A percentile compares a stretch with the other conserved stretches of the same genome.
Evolutionary conservation across 257 asterid genomes (phyloP).

Genomic region (Forsythia suspensa): DNA sequence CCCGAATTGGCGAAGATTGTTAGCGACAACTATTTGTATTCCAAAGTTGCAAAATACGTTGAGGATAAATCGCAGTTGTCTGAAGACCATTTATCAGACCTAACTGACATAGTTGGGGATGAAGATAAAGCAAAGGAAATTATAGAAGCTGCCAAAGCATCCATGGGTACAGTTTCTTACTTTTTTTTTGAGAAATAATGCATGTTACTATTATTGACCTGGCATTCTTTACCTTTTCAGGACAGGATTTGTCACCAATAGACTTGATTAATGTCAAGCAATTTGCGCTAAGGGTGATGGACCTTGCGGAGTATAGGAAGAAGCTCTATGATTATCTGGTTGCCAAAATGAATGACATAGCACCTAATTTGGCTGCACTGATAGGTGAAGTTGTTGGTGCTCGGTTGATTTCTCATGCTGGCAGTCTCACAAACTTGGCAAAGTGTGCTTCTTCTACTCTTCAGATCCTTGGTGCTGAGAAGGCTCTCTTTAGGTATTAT

Average conservation of each 20-base stretch:
- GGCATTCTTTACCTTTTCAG: slow-evolving; percentile 38
- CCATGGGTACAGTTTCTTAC: slow-evolving; percentile 69
- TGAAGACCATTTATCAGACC: slow-evolving; percentile 60
- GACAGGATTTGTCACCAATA: slow-evolving; percentile 86
- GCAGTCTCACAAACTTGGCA: slow-evolving; percentile 94
- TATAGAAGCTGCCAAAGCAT: slow-evolving; percentile 94
- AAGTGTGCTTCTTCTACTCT: slow-evolving; percentile 97
- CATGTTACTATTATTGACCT: slow-evolving; percentile 7
- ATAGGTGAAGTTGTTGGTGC: slow-evolving; percentile 99
- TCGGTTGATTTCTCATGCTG: slow-evolving; percentile 96
- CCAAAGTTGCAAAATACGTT: slow-evolving; percentile 79
- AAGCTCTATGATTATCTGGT: slow-evolving; percentile 84
- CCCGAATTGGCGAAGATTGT: slow-evolving; percentile 88
- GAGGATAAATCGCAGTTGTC: slow-evolving; percentile 78
- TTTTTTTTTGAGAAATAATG: neutral
- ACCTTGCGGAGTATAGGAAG: slow-evolving; percentile 91
- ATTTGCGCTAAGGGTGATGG: slow-evolving; percentile 92
- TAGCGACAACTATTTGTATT: slow-evolving; percentile 86
- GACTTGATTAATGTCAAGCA: slow-evolving; percentile 90
- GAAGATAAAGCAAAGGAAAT: slow-evolving; percentile 97
- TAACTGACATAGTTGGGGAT: slow-evolving; percentile 81
- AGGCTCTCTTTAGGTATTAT: slow-evolving; percentile 86
- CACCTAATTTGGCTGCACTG: slow-evolving; percentile 93
- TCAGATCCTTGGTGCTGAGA: slow-evolving; percentile 98
- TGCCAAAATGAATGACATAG: slow-evolving; percentile 89